A percentile compares a stretch with the other conserved stretches of the same genome.
Evolutionary conservation across 2,329 filamentous ascomycete species (phyloP).

Genomic region (Daldinia eschscholtzii): DNA sequence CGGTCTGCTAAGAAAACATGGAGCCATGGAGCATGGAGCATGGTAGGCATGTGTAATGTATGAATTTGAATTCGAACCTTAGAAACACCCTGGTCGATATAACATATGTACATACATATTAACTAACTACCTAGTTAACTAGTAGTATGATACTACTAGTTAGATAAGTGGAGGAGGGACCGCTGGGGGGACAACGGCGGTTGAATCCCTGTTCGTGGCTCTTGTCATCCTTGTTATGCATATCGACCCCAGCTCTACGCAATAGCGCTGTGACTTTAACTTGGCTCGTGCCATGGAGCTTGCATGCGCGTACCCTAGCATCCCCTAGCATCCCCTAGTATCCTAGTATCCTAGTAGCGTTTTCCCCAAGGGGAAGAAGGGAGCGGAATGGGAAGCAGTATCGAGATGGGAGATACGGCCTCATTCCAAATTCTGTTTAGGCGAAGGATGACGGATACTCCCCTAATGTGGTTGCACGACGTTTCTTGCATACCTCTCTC

Average conservation of each 20-base stretch:
- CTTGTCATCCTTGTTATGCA: conserved; percentile 26
- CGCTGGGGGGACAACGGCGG: conserved; percentile 33
- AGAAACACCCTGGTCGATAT: conserved; percentile 21
- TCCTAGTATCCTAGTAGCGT: conserved; percentile 27
- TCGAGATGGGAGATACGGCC: conserved; percentile 19
- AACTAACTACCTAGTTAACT: too few species aligned
- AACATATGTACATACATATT: background rate
- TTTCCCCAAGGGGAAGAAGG: conserved; percentile 43
- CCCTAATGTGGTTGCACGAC: conserved; percentile 33
- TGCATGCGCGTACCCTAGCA: conserved; percentile 34
- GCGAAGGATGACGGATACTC: conserved; percentile 15
- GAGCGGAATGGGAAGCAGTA: conserved; percentile 25
- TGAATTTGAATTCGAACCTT: conserved; percentile 34
- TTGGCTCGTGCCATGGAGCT: conserved; percentile 33
- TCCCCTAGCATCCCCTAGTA: background rate
- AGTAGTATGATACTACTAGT: too few species aligned
- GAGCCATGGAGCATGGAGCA: conserved; percentile 9
- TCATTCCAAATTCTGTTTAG: conserved; percentile 40
- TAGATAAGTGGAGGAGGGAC: conserved; percentile 15
- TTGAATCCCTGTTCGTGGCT: conserved; percentile 33
- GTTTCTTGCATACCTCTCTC: conserved; percentile 1
- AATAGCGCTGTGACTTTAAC: conserved; percentile 18
- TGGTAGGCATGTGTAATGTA: conserved; percentile 20
- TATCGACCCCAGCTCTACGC: conserved; percentile 25
- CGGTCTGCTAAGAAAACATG: conserved; percentile 30